Conservation (phyloP, 352 stramenopile species). For the Phytophthora boehmeriae region DNA sequence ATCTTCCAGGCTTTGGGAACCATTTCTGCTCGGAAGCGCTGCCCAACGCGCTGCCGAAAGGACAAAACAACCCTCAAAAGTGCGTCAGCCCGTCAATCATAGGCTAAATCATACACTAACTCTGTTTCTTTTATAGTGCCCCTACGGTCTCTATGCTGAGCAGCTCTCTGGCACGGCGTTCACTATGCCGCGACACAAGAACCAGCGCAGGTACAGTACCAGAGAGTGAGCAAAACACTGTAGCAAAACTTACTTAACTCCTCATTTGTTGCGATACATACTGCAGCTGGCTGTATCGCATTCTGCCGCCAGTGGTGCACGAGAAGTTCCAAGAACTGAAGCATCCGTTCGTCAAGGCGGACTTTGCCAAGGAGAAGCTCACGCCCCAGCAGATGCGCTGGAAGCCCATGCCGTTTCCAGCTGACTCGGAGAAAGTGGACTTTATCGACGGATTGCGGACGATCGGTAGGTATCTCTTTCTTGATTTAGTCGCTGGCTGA, state of each 20-base stretch:
- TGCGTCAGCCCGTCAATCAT: background rate
- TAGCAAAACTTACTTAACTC: no score
- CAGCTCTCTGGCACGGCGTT: slow-evolving; percentile 97
- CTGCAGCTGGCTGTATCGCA: slow-evolving; percentile 93
- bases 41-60: slow-evolving; percentile 87
- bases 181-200: slow-evolving; percentile 90
- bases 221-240: no score
- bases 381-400: slow-evolving; percentile 94
- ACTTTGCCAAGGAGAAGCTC: slow-evolving; percentile 73
- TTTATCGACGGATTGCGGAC: slow-evolving; percentile 92
- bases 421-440: slow-evolving; percentile 58
- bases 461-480: slow-evolving; percentile 42
- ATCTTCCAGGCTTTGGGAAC: slow-evolving; percentile 93
- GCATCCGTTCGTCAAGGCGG: slow-evolving; percentile 62
- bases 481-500: background rate
- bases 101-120: background rate
- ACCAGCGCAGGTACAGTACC: slow-evolving; percentile 80
- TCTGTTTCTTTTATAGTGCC: slow-evolving; percentile 49
- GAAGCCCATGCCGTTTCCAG: slow-evolving; percentile 83
- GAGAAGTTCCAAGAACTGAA: slow-evolving; percentile 61
- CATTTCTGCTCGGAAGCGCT: slow-evolving; percentile 94
- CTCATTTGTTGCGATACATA: slow-evolving; percentile 20
- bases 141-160: slow-evolving; percentile 94
- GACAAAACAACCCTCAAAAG: slow-evolving; percentile 95
- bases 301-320: slow-evolving; percentile 88